These are phyloP conservation scores for Cinnamomum micranthum DNA, from an alignment of 164 flowering plant species.

Conservation along the genomic window DNA sequence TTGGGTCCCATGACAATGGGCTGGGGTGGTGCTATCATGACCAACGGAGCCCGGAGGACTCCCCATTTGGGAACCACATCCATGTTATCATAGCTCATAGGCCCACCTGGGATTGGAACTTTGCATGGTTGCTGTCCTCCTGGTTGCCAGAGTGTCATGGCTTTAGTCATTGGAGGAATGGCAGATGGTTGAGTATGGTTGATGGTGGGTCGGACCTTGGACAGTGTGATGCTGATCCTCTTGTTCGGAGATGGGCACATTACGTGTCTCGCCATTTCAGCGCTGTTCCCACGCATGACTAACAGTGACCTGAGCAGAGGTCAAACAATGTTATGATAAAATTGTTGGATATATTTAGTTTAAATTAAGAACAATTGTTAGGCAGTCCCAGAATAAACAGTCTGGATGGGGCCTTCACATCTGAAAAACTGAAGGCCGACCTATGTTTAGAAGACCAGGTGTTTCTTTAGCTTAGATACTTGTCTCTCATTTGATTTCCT, in stretches of 20 bases:
- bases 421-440: too few relatives aligned
- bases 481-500: too few relatives aligned
- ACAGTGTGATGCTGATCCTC: conserved; percentile 76
- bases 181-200: conserved; percentile 33
- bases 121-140: conserved; percentile 33
- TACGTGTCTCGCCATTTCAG: conserved; percentile 79
- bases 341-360: background rate
- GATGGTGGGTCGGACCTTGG: conserved; percentile 51
- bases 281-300: conserved; percentile 89
- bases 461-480: too few relatives aligned
- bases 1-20: conserved; percentile 47
- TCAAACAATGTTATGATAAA: background rate
- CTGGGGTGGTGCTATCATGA: conserved; percentile 57
- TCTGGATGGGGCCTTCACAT: background rate
- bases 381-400: background rate
- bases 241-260: conserved; percentile 70
- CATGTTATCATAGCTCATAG: conserved; percentile 29
- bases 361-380: too few relatives aligned
- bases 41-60: conserved; percentile 49
- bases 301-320: conserved; percentile 62
- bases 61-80: conserved; percentile 68
- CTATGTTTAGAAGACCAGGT: too few relatives aligned
- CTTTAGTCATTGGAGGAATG: conserved; percentile 32
- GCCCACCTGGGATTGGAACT: conserved; percentile 34
- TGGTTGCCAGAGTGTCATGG: conserved; percentile 70